Conservation (phyloP, 1,284 basidiomycete genomes). For the Peniophora sp. region DNA sequence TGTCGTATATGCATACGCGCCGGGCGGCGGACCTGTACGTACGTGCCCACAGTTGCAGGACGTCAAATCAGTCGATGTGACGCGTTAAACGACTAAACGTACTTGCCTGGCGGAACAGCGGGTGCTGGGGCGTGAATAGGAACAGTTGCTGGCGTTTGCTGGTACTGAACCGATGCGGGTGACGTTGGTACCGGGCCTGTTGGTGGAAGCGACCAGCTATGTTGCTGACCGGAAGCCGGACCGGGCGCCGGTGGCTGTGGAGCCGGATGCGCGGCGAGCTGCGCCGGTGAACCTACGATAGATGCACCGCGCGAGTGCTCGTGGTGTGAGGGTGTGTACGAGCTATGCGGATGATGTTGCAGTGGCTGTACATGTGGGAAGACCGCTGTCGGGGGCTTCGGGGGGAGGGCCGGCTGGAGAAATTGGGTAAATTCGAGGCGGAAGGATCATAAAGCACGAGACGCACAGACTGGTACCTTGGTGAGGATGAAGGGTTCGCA, state of each 20-base stretch:
- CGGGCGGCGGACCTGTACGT: constrained; percentile 1
- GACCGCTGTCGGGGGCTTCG: not conserved
- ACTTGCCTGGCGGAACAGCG: not conserved
- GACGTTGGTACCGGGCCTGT: constrained; percentile 7
- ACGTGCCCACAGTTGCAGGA: not conserved
- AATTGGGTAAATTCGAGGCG: constrained; percentile 4
- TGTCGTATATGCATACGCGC: not conserved
- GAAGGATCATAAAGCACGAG: not conserved
- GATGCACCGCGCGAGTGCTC: not conserved
- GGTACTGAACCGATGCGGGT: constrained; percentile 3
- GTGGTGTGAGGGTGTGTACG: constrained; percentile 3
- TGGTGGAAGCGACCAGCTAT: constrained; percentile 2
- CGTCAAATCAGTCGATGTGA: not conserved
- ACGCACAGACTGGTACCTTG: not conserved
- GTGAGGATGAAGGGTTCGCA: constrained; percentile 3
- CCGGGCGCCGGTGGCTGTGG: constrained; percentile 8
- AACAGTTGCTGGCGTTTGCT: not conserved
- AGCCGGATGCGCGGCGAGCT: constrained; percentile 1
- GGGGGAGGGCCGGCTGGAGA: constrained; percentile 2
- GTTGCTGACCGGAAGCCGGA: constrained; percentile 2
- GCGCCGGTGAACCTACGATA: not conserved
- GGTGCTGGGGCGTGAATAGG: not conserved
- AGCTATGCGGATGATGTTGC: not conserved
- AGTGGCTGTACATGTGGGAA: not conserved
- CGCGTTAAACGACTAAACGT: too few relatives aligned